Base-by-base conservation (phyloP, 305 asterid species). In the Ilex paraguariensis region DNA sequence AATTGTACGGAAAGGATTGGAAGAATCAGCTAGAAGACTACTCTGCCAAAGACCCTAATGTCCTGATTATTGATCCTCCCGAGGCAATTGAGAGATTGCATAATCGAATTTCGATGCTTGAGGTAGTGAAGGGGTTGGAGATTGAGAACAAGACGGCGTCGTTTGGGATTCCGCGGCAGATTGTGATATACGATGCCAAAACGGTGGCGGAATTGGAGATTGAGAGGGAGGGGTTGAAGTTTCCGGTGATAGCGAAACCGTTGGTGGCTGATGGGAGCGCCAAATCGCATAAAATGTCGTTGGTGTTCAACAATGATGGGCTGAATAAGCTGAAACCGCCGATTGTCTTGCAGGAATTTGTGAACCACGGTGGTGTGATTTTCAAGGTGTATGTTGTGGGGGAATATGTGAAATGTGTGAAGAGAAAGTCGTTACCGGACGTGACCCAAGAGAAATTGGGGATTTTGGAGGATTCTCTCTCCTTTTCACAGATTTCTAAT, bases 351-450 rank as follows among this genome's bases (percentile, higher is more conserved):
- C 95, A 84, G 75, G 92, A 87, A 73, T 84, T 84, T 64, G 85
- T 87, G 59, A 87, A 87, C 48, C 95, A 87, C 6, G 95, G 92
- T 1, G 92, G 87, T 5, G 85, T 87, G 46, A 81, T 87, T 50
- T 87, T 87, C 60, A 87, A 87, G 81, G 95, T 87, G 66, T 87
- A 82, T 65, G 95, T 87, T 28, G 95, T 87, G 30, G 95, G 95
- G 6, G 90, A 82, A 59, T 78, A 79, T 39, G 90, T 87, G 56
- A 79, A 83, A 57, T 87, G 95, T 66, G 93, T 87, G 67, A 84
- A 81, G 73, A 81, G 95, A 72, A 84, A 85, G 65, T 87, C 95
- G 0, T 60, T 87, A 44, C 90, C 87, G 0, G 95, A 88, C 62
- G 79, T 84, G 60, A 71, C 52, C 14, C 91, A 80, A 76, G 89